These are phyloP conservation scores for Hypoxylon sp. DNA, from an alignment of 2,329 filamentous ascomycete species.

Conservation along the genomic window DNA sequence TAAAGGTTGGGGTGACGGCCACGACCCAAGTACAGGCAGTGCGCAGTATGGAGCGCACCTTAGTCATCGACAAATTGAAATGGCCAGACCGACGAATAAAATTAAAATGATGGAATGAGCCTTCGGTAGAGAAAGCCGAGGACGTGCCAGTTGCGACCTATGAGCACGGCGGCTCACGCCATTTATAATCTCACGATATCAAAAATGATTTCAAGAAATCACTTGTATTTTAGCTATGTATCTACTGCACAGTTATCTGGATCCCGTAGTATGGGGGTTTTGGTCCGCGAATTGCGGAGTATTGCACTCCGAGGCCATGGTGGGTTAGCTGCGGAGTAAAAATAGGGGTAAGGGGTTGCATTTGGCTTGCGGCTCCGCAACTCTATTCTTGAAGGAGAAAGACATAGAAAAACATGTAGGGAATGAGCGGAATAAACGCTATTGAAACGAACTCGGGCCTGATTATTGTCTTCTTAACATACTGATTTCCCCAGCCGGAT, in stretches of 20 bases:
- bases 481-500: too few species aligned
- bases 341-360: conserved; percentile 21
- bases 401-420: background rate
- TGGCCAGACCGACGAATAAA: too few species aligned
- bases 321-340: conserved; percentile 18
- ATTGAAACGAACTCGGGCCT: too few species aligned
- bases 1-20: conserved; percentile 14
- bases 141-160: background rate
- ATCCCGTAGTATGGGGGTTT: conserved; percentile 5
- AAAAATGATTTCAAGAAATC: background rate
- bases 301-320: conserved; percentile 26
- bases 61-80: background rate
- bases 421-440: too few species aligned
- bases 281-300: conserved; percentile 30
- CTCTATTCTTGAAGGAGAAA: background rate
- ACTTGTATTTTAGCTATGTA: background rate
- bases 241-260: conserved; percentile 5
- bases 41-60: conserved; percentile 22
- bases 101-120: too few species aligned
- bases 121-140: background rate
- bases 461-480: too few species aligned
- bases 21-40: conserved; percentile 20
- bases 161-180: too few species aligned
- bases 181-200: conserved; percentile 5
- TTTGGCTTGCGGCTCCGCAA: conserved; percentile 9